A percentile compares a stretch with the other conserved stretches of the same genome.
These are phyloP conservation scores for Kuraishia hungarica DNA, from an alignment of 805 yeast species.

Conservation along the genomic window DNA sequence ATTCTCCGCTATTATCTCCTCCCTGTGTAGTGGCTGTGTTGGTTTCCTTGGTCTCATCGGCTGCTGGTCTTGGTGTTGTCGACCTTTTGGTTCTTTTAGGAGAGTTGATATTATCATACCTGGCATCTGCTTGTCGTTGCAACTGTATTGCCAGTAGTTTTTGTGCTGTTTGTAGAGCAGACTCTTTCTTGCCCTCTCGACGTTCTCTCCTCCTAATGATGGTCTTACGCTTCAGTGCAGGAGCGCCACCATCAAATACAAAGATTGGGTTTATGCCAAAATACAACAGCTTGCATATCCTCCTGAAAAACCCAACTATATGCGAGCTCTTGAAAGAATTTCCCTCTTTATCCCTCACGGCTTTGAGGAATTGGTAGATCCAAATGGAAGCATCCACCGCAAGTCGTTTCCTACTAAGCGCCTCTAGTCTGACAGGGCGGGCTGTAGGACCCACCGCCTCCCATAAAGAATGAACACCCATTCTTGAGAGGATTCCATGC, in stretches of 20 bases:
- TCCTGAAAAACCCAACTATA: constrained; percentile 88
- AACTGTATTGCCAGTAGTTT: constrained; percentile 72
- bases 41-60: too few species aligned
- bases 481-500: constrained; percentile 16
- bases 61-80: constrained; percentile 2
- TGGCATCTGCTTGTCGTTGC: constrained; percentile 41
- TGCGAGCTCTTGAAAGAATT: constrained; percentile 72
- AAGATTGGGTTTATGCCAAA: constrained; percentile 86
- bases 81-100: constrained; percentile 3
- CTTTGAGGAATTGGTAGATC: constrained; percentile 95
- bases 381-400: constrained; percentile 99
- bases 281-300: constrained; percentile 84
- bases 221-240: constrained; percentile 70
- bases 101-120: neutral
- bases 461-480: constrained; percentile 98
- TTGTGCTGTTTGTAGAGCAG: constrained; percentile 68
- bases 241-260: constrained; percentile 95
- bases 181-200: constrained; percentile 65
- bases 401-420: constrained; percentile 64
- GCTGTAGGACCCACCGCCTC: constrained; percentile 84
- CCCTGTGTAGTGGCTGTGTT: constrained; percentile 5
- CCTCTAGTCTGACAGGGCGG: constrained; percentile 81
- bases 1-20: constrained; percentile 17
- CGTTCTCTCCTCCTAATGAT: constrained; percentile 64
- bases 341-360: constrained; percentile 84